Percentiles rank a stretch among this genome's conserved stretches.
Evolutionary conservation across 2,329 filamentous ascomycete genomes (phyloP).

Genomic region (Rutstroemia sp.): DNA sequence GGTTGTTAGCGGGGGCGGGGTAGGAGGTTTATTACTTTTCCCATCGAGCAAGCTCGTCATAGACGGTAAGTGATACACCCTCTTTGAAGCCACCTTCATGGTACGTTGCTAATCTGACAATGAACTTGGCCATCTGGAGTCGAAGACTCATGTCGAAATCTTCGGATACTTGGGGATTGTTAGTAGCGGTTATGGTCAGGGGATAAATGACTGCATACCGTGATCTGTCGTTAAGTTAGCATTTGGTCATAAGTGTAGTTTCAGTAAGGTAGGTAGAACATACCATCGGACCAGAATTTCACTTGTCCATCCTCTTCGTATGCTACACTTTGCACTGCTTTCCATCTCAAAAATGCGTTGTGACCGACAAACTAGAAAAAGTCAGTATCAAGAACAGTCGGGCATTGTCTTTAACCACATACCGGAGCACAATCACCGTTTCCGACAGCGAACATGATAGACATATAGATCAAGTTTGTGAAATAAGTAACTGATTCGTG

Average conservation of each 20-base stretch:
- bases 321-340: conserved; percentile 50
- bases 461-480: conserved; percentile 69
- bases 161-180: conserved; percentile 50
- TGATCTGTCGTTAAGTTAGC: neutral
- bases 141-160: conserved; percentile 72
- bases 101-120: conserved; percentile 62
- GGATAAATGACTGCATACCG: conserved; percentile 17
- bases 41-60: conserved; percentile 65
- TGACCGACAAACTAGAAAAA: conserved; percentile 58
- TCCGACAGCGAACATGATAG: conserved; percentile 62
- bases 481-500: conserved; percentile 57
- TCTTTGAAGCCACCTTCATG: conserved; percentile 65
- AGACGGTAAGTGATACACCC: conserved; percentile 65
- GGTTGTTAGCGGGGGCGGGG: neutral
- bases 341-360: conserved; percentile 69
- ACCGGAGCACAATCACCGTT: conserved; percentile 52
- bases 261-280: neutral
- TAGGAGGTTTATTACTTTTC: conserved; percentile 43
- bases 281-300: conserved; percentile 31
- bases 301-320: conserved; percentile 44
- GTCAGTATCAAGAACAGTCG: neutral
- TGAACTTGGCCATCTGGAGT: conserved; percentile 60
- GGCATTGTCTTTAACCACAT: neutral
- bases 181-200: neutral
- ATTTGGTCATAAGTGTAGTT: neutral